A percentile compares a stretch with the other conserved stretches of the same genome.
phyloP scores from a whole-genome alignment of 2,329 filamentous ascomycete species.

The Plenodomus lindquistii region DNA sequence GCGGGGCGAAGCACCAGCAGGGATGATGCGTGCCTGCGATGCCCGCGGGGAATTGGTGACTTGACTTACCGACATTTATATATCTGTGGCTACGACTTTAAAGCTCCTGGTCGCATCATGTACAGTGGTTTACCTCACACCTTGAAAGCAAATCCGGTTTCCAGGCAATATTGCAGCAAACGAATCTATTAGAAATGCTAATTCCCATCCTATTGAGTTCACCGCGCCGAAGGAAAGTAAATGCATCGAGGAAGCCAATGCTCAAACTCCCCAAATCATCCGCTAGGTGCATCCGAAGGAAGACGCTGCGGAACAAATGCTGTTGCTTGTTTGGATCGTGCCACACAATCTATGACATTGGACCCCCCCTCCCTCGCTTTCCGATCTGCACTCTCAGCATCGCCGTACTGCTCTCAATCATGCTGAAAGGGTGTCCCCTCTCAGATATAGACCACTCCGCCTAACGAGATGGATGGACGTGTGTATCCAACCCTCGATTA shows the following conservation, averaged over 20 bases:
- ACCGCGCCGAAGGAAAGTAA: conserved; percentile 34
- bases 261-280: conserved; percentile 5
- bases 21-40: conserved; percentile 8
- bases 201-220: conserved; percentile 25
- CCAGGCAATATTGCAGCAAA: conserved; percentile 18
- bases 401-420: conserved; percentile 4
- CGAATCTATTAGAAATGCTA: conserved; percentile 37
- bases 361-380: background rate
- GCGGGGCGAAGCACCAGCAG: conserved; percentile 17
- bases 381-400: conserved; percentile 7
- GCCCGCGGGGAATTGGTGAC: conserved; percentile 16
- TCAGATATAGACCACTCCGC: background rate
- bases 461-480: conserved; percentile 10
- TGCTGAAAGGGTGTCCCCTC: conserved; percentile 1
- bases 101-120: background rate
- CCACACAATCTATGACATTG: conserved; percentile 11
- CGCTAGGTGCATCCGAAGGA: conserved; percentile 17
- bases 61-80: conserved; percentile 6
- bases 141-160: conserved; percentile 2
- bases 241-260: background rate
- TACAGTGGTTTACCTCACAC: background rate
- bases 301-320: conserved; percentile 24
- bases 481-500: conserved; percentile 28
- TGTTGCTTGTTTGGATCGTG: conserved; percentile 8
- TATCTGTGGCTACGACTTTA: background rate